Evolutionary conservation across 1,284 basidiomycete genomes (phyloP).

Genomic region (Cryptococcus sp.): DNA sequence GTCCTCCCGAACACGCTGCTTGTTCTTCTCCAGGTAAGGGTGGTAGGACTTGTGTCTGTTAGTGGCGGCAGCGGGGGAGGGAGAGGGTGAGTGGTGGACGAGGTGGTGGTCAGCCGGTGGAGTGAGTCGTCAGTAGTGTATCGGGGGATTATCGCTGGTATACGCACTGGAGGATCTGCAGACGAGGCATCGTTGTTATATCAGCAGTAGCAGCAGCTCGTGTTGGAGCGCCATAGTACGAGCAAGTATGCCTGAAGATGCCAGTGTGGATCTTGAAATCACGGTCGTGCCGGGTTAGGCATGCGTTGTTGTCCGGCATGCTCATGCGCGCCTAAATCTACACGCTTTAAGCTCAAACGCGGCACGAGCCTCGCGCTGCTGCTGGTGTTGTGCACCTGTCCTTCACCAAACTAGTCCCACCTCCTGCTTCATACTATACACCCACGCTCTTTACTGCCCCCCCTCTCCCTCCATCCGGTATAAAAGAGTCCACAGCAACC

Average conservation of each 20-base stretch:
- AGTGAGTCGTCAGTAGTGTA: not conserved
- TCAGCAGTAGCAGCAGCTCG: not conserved
- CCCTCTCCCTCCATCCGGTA: not conserved
- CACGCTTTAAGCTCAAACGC: not conserved
- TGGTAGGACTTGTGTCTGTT: conserved; percentile 51
- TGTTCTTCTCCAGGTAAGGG: conserved; percentile 51
- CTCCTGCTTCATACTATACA: too few relatives aligned
- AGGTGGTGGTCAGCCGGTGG: not conserved
- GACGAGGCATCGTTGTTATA: conserved; percentile 40
- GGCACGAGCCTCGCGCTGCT: not conserved
- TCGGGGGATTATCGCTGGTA: too few relatives aligned
- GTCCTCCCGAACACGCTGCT: conserved; percentile 50
- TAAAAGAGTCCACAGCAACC: conserved; percentile 8
- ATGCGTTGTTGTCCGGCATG: not conserved
- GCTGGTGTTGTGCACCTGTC: not conserved
- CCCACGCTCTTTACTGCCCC: not conserved
- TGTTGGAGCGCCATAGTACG: not conserved
- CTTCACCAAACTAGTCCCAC: not conserved
- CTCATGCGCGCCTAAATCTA: not conserved
- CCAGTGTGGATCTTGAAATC: too few relatives aligned
- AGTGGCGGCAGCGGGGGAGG: not conserved
- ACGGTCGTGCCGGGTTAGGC: not conserved
- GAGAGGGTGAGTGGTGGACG: not conserved
- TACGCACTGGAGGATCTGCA: conserved; percentile 48
- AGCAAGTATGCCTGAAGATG: too few relatives aligned